Evolutionary conservation across 495 filamentous ascomycete species (phyloP).

Genomic region (Hypoxylon lenormandii): DNA sequence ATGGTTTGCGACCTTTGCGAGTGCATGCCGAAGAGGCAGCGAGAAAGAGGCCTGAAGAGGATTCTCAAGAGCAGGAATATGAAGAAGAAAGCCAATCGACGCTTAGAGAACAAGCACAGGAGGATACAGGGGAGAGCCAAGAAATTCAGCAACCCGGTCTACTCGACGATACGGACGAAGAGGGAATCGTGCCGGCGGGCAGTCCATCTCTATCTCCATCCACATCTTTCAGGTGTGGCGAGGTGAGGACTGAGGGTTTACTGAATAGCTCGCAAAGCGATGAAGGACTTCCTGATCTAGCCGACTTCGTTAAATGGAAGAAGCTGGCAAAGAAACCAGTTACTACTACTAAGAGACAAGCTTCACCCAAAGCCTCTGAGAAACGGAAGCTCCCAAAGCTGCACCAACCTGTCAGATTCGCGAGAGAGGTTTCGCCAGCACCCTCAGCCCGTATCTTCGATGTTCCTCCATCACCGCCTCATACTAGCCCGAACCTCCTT

Average conservation of each 20-base stretch:
- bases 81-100: conserved; percentile 63
- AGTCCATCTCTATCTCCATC: conserved; percentile 29
- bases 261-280: conserved; percentile 46
- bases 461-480: conserved; percentile 48
- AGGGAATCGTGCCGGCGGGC: conserved; percentile 30
- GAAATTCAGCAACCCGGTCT: conserved; percentile 38
- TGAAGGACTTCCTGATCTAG: conserved; percentile 49
- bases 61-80: conserved; percentile 64
- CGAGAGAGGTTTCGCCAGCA: conserved; percentile 19
- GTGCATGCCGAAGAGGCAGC: conserved; percentile 56
- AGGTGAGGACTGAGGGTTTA: background rate
- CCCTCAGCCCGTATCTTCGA: conserved; percentile 38
- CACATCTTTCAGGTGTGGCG: conserved; percentile 27
- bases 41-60: conserved; percentile 53
- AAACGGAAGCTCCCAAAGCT: conserved; percentile 41
- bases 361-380: conserved; percentile 42
- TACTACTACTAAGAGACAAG: conserved; percentile 32
- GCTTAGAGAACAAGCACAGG: conserved; percentile 26
- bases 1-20: conserved; percentile 72
- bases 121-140: conserved; percentile 49
- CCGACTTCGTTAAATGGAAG: conserved; percentile 50
- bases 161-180: conserved; percentile 43
- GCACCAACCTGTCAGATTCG: conserved; percentile 24
- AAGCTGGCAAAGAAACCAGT: conserved; percentile 26
- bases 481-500: conserved; percentile 43